phyloP scores from a whole-genome alignment of 2,329 filamentous ascomycete species.

The Cordyceps cicadae region DNA sequence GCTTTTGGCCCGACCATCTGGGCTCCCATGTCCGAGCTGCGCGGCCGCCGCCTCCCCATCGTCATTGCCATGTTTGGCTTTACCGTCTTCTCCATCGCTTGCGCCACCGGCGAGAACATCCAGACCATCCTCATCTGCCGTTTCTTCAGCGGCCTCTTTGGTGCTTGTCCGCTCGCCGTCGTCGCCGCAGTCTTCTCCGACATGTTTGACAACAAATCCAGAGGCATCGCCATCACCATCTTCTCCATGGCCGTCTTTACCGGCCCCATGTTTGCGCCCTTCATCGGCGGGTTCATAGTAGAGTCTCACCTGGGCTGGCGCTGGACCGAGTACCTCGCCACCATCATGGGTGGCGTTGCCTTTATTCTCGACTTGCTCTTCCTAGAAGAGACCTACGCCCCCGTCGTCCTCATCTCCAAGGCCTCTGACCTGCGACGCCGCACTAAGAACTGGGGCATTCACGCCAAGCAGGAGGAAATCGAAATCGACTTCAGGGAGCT shows the following conservation, averaged over 20 bases:
- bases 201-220: conserved; percentile 58
- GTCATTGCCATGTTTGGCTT: conserved; percentile 59
- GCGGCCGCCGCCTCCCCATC: conserved; percentile 56
- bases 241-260: conserved; percentile 49
- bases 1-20: conserved; percentile 64
- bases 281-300: conserved; percentile 61
- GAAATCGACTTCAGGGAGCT: conserved; percentile 58
- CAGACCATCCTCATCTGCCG: conserved; percentile 62
- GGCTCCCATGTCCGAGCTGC: conserved; percentile 65
- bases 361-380: conserved; percentile 53
- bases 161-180: conserved; percentile 59
- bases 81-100: conserved; percentile 57
- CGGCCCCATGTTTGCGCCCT: conserved; percentile 58
- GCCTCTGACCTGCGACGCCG: conserved; percentile 53
- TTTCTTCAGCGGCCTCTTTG: conserved; percentile 67
- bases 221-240: conserved; percentile 40
- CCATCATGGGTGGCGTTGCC: conserved; percentile 55
- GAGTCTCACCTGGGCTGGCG: conserved; percentile 59
- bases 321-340: conserved; percentile 59
- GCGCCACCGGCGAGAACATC: conserved; percentile 58
- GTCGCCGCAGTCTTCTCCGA: conserved; percentile 65
- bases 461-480: conserved; percentile 64
- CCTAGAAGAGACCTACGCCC: conserved; percentile 63
- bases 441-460: conserved; percentile 62
- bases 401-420: conserved; percentile 54